Evolutionary conservation across 139 green algal genomes (phyloP).

Genomic region (Tetradesmus lagerheimii): DNA sequence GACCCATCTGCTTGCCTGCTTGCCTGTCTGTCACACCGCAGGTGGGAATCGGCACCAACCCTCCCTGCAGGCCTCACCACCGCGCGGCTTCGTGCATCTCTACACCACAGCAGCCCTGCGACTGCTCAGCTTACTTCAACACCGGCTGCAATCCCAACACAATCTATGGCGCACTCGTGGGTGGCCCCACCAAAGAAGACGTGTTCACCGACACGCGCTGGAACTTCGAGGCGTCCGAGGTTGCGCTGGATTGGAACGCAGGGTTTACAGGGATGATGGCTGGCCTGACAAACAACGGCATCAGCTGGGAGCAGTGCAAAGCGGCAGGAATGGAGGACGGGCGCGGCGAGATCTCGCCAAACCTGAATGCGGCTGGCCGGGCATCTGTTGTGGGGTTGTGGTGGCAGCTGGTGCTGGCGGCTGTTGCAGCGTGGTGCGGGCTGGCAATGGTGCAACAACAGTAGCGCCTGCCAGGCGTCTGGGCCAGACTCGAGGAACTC

Average conservation of each 20-base stretch:
- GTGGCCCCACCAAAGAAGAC: slow-evolving; percentile 62
- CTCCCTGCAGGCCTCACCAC: slow-evolving; percentile 67
- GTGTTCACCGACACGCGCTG: slow-evolving; percentile 41
- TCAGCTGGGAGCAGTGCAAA: slow-evolving; percentile 48
- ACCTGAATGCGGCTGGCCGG: slow-evolving; percentile 9
- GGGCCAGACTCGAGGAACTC: too few species aligned
- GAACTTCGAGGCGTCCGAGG: slow-evolving; percentile 51
- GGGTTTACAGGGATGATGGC: slow-evolving; percentile 60
- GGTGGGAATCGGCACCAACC: slow-evolving; percentile 64
- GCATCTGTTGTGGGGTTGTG: not conserved
- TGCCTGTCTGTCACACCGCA: not conserved
- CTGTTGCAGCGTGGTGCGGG: not conserved
- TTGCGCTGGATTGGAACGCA: slow-evolving; percentile 66
- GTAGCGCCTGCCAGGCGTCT: too few species aligned
- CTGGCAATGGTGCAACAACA: not conserved
- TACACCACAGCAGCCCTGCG: not conserved
- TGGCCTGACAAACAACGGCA: not conserved
- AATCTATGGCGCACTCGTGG: slow-evolving; percentile 76
- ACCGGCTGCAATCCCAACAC: slow-evolving; percentile 65
- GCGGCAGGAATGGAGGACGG: slow-evolving; percentile 14
- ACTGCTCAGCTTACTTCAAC: slow-evolving; percentile 42
- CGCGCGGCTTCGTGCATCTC: slow-evolving; percentile 67
- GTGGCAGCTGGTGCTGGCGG: slow-evolving; percentile 17
- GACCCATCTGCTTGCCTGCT: not conserved
- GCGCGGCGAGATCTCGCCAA: not conserved